Conservation (phyloP, 495 filamentous ascomycete genomes). For the Beverwykella pulmonaria region DNA sequence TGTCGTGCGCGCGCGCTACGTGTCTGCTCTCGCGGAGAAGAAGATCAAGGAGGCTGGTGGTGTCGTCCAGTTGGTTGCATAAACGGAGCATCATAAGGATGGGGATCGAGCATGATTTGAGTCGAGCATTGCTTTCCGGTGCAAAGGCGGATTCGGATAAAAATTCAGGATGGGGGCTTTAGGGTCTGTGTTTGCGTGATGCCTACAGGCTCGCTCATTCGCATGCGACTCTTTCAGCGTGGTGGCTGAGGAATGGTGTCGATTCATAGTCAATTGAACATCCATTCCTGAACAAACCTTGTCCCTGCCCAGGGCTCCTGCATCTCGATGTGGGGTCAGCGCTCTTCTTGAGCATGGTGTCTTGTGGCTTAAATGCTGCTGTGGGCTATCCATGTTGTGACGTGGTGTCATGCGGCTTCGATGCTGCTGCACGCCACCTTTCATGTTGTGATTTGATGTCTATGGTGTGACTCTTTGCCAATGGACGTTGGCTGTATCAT, state of each 20-base stretch:
- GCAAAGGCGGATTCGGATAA: background rate
- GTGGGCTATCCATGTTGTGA: too few species aligned
- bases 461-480: too few species aligned
- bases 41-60: slow-evolving; percentile 96
- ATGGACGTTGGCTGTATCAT: too few species aligned
- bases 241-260: slow-evolving; percentile 44
- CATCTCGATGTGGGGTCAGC: background rate
- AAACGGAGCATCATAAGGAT: slow-evolving; percentile 41
- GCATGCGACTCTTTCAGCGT: slow-evolving; percentile 40
- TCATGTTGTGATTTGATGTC: too few species aligned
- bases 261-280: slow-evolving; percentile 26
- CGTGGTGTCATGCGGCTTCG: too few species aligned
- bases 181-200: slow-evolving; percentile 18
- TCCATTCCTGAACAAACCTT: slow-evolving; percentile 44
- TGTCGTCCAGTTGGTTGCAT: slow-evolving; percentile 88
- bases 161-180: slow-evolving; percentile 19
- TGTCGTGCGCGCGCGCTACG: slow-evolving; percentile 84
- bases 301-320: background rate
- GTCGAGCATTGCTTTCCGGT: background rate
- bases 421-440: too few species aligned
- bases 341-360: background rate
- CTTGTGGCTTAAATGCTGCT: too few species aligned
- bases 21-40: slow-evolving; percentile 85
- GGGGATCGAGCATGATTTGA: background rate
- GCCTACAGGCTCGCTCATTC: background rate